Evolutionary conservation across 345 rosid genomes (phyloP), one percentile per base, ranked within the genome.

Genomic region (Melastoma malabathricum): DNA sequence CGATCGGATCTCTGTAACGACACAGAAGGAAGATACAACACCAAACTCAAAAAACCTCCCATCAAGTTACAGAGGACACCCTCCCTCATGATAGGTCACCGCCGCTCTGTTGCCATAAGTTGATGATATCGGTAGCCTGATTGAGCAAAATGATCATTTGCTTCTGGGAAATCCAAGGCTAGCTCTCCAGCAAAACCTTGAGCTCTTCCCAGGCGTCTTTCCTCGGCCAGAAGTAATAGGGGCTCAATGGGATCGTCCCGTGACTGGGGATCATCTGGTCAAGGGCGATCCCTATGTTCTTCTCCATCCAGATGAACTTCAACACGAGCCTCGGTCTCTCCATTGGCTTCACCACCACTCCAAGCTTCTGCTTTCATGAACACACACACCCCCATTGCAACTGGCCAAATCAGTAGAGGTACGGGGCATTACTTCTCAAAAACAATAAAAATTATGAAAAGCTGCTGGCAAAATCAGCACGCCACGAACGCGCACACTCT

Each of bases 201-300:
- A 90, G 92, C 73, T 82, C 82, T 64, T 86, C 84, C 90, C 94
- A 83, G 3, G 94, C 96, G 63, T 90, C 86, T 64, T 78, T 75
- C 64, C 79, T 71, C 1, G 96, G 82, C 95, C 96, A 90, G 61
- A 90, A 86, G 73, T 79, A 80, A 75, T 81, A 90, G 4, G 92
- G 84, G 60, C 88, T 81, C 46, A 86, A 58, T 2, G 98, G 94
- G 54, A 85, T 74, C 8, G 95, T 74, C 54, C 94, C 94, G 48
- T 71, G 77, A 0, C 85, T 82, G 3, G 89, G 86, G 54, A 85
- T 59, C 69, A 65, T 65, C 27, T 89, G 97, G 59, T 85, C 81
- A 10, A 89, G 68, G 10, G 78, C 87, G 19, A 89, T 69, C 45
- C 97, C 95, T 50, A 83, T 83, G 64, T 71, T 76, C 67, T 80